phyloP scores from a whole-genome alignment of 768 basidiomycete species.

The Tricholoma terreum region DNA sequence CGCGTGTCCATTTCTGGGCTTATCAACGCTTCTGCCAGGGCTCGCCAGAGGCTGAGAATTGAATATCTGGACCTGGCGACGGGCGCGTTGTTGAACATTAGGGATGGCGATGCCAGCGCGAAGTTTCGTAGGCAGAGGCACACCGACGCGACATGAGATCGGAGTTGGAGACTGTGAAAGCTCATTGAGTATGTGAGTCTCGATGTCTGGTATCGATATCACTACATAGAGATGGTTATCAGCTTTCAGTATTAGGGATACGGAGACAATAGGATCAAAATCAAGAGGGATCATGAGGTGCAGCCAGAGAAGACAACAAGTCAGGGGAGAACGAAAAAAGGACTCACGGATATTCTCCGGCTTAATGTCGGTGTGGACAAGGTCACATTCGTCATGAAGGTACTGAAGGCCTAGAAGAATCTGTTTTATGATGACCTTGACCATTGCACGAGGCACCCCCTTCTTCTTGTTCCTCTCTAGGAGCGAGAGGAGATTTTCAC shows the following conservation, averaged over 20 bases:
- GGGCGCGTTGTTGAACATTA: constrained; percentile 44
- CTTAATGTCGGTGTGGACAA: constrained; percentile 93
- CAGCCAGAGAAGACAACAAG: neutral
- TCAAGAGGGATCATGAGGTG: constrained; percentile 9
- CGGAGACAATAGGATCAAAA: constrained; percentile 29
- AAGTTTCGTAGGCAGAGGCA: constrained; percentile 66
- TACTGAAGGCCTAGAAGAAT: constrained; percentile 87
- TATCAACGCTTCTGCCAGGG: constrained; percentile 39
- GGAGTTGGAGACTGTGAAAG: constrained; percentile 66
- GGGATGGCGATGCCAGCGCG: constrained; percentile 63
- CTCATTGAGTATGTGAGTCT: constrained; percentile 68
- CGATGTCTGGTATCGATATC: constrained; percentile 80
- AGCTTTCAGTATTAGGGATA: constrained; percentile 22
- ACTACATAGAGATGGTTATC: constrained; percentile 47
- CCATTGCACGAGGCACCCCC: constrained; percentile 77
- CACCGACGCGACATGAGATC: constrained; percentile 76
- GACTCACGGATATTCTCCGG: constrained; percentile 92
- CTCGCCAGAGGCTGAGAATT: constrained; percentile 77
- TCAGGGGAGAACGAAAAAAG: constrained; percentile 8
- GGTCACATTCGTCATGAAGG: constrained; percentile 87
- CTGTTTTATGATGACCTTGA: constrained; percentile 85
- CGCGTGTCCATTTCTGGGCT: constrained; percentile 24
- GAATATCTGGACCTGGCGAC: constrained; percentile 76
- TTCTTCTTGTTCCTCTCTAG: constrained; percentile 79
- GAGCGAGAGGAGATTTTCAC: constrained; percentile 72